phyloP scores from a whole-genome alignment of 2,329 filamentous ascomycete species.

The Aspergillus hortae region DNA sequence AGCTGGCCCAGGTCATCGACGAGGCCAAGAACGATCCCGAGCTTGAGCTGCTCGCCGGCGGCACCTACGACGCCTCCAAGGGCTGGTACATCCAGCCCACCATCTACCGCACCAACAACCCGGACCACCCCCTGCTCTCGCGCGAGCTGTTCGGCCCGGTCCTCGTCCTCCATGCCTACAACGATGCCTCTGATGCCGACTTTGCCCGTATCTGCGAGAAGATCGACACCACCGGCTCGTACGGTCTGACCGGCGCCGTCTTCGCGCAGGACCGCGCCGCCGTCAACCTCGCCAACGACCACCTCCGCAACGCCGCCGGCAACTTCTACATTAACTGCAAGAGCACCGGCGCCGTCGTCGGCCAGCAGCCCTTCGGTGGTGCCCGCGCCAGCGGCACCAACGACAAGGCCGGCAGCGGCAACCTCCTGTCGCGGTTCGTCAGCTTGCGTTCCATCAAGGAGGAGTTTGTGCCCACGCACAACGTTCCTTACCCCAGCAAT shows the following conservation, averaged over 20 bases:
- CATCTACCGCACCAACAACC: conserved; percentile 71
- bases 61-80: conserved; percentile 70
- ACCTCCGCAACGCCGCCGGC: conserved; percentile 36
- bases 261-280: conserved; percentile 39
- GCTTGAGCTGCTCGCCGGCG: conserved; percentile 70
- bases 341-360: conserved; percentile 67
- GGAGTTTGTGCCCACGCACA: conserved; percentile 63
- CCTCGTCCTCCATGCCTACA: conserved; percentile 71
- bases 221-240: conserved; percentile 40
- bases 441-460: conserved; percentile 69
- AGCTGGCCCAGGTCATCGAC: conserved; percentile 72
- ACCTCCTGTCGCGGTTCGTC: conserved; percentile 63
- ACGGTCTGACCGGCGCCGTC: conserved; percentile 42
- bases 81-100: conserved; percentile 85
- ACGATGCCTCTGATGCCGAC: conserved; percentile 58
- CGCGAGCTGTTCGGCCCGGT: conserved; percentile 82
- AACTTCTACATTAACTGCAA: conserved; percentile 46
- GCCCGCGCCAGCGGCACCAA: conserved; percentile 67
- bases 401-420: conserved; percentile 67
- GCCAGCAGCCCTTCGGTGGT: conserved; percentile 70
- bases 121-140: conserved; percentile 68
- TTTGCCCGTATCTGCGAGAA: conserved; percentile 58
- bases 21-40: conserved; percentile 71
- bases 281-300: conserved; percentile 33
- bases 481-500: conserved; percentile 70